Percentiles rank a stretch among this genome's conserved stretches.
Conservation (phyloP, 2,329 filamentous ascomycete genomes). For the Blastomyces percursus region DNA sequence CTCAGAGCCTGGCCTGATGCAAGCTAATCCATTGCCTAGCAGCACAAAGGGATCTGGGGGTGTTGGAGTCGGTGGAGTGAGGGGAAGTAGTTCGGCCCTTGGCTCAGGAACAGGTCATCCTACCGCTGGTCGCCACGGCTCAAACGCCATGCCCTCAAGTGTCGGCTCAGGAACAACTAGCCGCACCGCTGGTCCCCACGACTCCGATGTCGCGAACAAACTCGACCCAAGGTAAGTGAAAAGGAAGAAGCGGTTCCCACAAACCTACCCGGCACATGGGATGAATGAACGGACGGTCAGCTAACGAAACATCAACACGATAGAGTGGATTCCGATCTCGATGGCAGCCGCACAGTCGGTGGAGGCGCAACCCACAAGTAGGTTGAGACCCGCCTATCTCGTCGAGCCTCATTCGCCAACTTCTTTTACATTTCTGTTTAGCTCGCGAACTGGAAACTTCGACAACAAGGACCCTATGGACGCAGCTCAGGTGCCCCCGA, state of each 20-base stretch:
- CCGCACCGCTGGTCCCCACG: slow-evolving; percentile 14
- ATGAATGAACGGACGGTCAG: not conserved
- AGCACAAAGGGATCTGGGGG: not conserved
- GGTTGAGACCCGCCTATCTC: not conserved
- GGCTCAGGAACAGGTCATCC: slow-evolving; percentile 10
- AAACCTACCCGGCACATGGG: not conserved
- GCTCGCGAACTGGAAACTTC: not conserved
- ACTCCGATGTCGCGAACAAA: slow-evolving; percentile 21
- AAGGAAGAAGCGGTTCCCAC: not conserved
- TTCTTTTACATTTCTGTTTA: not conserved
- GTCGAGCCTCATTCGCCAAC: not conserved
- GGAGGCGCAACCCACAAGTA: slow-evolving; percentile 5
- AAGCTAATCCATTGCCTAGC: not conserved
- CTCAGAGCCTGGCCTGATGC: slow-evolving; percentile 13
- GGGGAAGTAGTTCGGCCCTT: not conserved
- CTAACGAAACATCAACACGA: not conserved
- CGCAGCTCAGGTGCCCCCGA: slow-evolving; percentile 48
- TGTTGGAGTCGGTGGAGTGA: not conserved
- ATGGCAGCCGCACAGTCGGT: slow-evolving; percentile 6
- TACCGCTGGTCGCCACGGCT: slow-evolving; percentile 13
- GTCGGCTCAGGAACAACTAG: slow-evolving; percentile 9
- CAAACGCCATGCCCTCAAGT: not conserved
- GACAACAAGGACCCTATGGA: slow-evolving; percentile 41
- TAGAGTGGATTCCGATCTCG: slow-evolving; percentile 5
- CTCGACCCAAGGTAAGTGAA: slow-evolving; percentile 16